Evolutionary conservation across 306 rosid species (phyloP).

Genomic region (Dalbergia cultrata): DNA sequence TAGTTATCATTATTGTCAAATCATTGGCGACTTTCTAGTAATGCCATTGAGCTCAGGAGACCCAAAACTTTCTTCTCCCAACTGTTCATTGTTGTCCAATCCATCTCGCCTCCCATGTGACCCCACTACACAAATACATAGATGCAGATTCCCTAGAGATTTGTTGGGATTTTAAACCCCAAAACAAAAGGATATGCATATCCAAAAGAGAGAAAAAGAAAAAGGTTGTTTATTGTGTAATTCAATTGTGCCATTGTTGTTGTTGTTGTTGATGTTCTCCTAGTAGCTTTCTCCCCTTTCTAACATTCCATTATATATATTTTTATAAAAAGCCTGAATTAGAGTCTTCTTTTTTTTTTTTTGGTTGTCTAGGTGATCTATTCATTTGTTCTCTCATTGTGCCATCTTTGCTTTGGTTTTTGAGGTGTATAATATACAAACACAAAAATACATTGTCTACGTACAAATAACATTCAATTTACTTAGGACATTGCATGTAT

Average conservation of each 20-base stretch:
- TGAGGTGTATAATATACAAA: background rate
- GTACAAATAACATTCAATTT: background rate
- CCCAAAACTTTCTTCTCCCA: conserved; percentile 61
- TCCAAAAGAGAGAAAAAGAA: background rate
- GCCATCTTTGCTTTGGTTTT: background rate
- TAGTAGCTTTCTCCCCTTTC: conserved; percentile 25
- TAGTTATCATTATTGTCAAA: conserved; percentile 33
- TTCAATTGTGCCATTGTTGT: background rate
- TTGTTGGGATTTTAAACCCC: conserved; percentile 52
- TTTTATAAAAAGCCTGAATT: conserved; percentile 1
- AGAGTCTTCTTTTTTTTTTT: conserved; percentile 19
- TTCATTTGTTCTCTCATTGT: conserved; percentile 5
- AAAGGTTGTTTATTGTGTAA: background rate
- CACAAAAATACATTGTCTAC: background rate
- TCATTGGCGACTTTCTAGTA: conserved; percentile 73
- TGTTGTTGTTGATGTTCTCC: conserved; percentile 1
- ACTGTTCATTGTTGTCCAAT: conserved; percentile 88
- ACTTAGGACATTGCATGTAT: conserved; percentile 6
- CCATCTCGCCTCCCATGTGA: conserved; percentile 58
- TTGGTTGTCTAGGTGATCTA: conserved; percentile 17
- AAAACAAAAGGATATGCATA: background rate
- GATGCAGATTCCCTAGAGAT: conserved; percentile 46
- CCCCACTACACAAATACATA: conserved; percentile 56
- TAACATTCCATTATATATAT: conserved; percentile 46
- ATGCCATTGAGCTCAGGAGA: conserved; percentile 76